Conservation (phyloP, 148 eudicot genomes). For the Rheum nobile region DNA sequence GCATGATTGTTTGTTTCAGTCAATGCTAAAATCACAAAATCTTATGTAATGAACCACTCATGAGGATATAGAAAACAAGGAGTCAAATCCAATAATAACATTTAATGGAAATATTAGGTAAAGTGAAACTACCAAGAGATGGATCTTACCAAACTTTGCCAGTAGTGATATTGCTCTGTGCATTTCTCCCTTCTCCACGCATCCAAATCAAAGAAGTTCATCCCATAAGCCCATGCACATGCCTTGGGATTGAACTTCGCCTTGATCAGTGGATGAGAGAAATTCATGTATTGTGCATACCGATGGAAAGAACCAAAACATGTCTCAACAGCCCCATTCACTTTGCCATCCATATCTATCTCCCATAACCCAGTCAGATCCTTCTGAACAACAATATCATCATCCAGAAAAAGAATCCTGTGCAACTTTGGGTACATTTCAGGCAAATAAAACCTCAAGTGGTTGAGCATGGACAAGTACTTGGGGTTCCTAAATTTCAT, state of each 20-base stretch:
- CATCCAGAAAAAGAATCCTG: constrained; percentile 80
- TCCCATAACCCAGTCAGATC: constrained; percentile 89
- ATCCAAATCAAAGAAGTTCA: constrained; percentile 93
- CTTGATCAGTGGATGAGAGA: constrained; percentile 87
- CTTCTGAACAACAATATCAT: constrained; percentile 86
- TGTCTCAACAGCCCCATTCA: constrained; percentile 93
- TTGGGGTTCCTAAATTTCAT: constrained; percentile 97
- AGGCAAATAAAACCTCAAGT: constrained; percentile 81
- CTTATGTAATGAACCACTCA: neutral
- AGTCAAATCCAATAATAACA: neutral
- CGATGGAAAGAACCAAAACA: constrained; percentile 95
- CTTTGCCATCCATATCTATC: constrained; percentile 95
- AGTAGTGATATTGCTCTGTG: constrained; percentile 94
- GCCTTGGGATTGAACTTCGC: constrained; percentile 87
- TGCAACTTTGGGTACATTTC: constrained; percentile 86
- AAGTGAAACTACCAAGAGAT: neutral
- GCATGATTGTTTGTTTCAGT: neutral
- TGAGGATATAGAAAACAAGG: neutral
- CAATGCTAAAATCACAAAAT: neutral
- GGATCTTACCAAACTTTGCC: constrained; percentile 85
- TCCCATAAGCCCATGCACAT: constrained; percentile 98
- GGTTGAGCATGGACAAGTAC: constrained; percentile 84
- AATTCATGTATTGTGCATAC: constrained; percentile 94
- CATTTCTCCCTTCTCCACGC: constrained; percentile 95
- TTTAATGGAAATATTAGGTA: neutral